These are phyloP conservation scores for Eutrema salsugineum DNA, from an alignment of 441 rosid genomes.

Conservation along the genomic window DNA sequence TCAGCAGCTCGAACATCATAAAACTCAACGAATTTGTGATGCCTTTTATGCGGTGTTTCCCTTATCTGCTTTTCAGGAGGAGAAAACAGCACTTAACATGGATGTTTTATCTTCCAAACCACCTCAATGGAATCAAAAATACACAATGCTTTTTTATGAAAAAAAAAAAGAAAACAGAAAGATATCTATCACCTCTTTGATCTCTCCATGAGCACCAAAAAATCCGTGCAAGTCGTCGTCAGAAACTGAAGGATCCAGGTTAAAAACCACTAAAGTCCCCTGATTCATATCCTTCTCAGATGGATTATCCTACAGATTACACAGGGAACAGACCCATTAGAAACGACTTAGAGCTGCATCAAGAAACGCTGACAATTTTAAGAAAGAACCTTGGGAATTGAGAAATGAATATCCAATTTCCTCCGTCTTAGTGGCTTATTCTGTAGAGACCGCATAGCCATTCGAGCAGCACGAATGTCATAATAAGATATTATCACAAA, in stretches of 20 bases:
- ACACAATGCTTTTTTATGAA: neutral
- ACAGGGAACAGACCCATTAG: neutral
- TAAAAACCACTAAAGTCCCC: constrained; percentile 94
- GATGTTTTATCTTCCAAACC: constrained; percentile 4
- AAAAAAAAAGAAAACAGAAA: neutral
- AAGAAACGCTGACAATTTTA: neutral
- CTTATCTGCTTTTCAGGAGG: constrained; percentile 66
- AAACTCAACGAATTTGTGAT: constrained; percentile 94
- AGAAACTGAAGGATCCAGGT: constrained; percentile 95
- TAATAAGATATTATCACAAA: constrained; percentile 99
- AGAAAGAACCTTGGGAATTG: constrained; percentile 83
- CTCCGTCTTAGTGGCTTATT: constrained; percentile 92
- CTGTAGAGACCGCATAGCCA: constrained; percentile 93
- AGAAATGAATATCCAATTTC: constrained; percentile 96
- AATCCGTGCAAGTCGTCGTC: constrained; percentile 88
- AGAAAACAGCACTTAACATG: constrained; percentile 15
- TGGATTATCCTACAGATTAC: constrained; percentile 81
- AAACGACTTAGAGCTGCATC: neutral
- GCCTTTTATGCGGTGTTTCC: constrained; percentile 99
- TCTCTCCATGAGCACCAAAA: constrained; percentile 96
- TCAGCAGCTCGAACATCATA: constrained; percentile 97
- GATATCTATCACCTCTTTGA: constrained; percentile 77
- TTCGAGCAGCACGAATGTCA: constrained; percentile 96
- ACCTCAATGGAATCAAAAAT: constrained; percentile 2
- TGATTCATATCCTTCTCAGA: constrained; percentile 99